Evolutionary conservation across 148 eudicot genomes (phyloP).

Genomic region (Vaccinium darrowii): DNA sequence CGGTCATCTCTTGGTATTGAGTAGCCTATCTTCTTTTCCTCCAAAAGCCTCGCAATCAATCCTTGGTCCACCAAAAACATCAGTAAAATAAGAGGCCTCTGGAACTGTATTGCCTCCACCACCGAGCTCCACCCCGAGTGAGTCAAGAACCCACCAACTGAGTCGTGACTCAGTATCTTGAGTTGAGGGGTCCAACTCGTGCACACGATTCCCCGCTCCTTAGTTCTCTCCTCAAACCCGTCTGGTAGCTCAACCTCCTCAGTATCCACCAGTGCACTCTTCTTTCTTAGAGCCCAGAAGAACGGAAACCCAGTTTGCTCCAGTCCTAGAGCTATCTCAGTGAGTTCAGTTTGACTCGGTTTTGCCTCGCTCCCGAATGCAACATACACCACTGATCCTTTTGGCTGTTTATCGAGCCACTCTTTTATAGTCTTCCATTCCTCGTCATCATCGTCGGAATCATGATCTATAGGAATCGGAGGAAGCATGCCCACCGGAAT

Average conservation of each 20-base stretch:
- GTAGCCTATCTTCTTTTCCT: conserved; percentile 8
- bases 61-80: conserved; percentile 13
- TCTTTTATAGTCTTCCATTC: conserved; percentile 25
- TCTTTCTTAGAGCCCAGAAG: conserved; percentile 37
- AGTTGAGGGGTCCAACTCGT: conserved; percentile 51
- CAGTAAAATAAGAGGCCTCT: neutral
- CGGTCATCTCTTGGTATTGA: conserved; percentile 13
- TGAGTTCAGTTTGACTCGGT: conserved; percentile 33
- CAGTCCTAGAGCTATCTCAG: conserved; percentile 41
- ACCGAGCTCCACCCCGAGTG: conserved; percentile 30
- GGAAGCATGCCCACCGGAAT: conserved; percentile 34
- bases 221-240: conserved; percentile 46
- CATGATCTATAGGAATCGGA: neutral
- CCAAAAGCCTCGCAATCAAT: conserved; percentile 17
- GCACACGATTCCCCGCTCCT: conserved; percentile 33
- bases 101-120: conserved; percentile 12
- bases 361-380: conserved; percentile 42
- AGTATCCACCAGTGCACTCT: conserved; percentile 11
- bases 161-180: conserved; percentile 30
- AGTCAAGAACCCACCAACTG: conserved; percentile 42
- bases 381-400: conserved; percentile 42
- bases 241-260: conserved; percentile 33
- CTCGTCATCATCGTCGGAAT: conserved; percentile 8
- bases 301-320: conserved; percentile 34
- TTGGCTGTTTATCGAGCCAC: conserved; percentile 35